Base-by-base conservation (phyloP, 164 flowering plant genomes). In the Magnolia officinalis region DNA sequence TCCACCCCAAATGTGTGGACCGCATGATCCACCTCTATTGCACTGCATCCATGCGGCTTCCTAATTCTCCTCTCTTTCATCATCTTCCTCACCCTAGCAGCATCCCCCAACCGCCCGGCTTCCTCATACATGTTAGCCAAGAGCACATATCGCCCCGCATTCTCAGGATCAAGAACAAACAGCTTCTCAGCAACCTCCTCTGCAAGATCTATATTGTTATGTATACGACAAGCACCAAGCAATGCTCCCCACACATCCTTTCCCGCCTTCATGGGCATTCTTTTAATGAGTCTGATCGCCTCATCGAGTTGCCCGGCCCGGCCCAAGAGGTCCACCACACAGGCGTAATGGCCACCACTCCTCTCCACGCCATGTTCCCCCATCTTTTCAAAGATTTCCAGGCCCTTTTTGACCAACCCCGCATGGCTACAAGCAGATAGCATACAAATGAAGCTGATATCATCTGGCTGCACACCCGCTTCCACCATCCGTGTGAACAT, bases 111-210 rank as follows among this genome's bases (percentile, higher is more conserved):
- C 66, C 78, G 61, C 37, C 86, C 86, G 14, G 29, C 79, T 70
- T 85, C 88, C 77, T 83, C 88, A 59, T 84, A 87, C 85, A 84
- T 87, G 63, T 81, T 85, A 4, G 85, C 86, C 67, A 87, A 67
- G 50, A 76, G 72, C 1, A 84, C 55, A 49, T 85, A 85, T 3
- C 87, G 81, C 68, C 86, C 85, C 24, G 85, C 88, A 76, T 84
- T 84, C 8, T 78, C 72, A 19, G 83, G 83, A 63, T 87, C 90
- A 51, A 87, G 81, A 63, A 77, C 75, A 73, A 85, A 81, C 79
- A 87, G 76, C 74, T 75, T 83, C 71, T 81, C 59, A 2, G 86
- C 87, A 63, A 71, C 86, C 63, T 74, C 80, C 70, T 84, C 85
- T 2, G 88, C 88, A 16, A 87, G 83, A 72, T 82, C 85, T 63